Evolutionary conservation across 2,329 filamentous ascomycete species (phyloP), one percentile per base, ranked within the genome.

Genomic region (Aschersonia sp.): DNA sequence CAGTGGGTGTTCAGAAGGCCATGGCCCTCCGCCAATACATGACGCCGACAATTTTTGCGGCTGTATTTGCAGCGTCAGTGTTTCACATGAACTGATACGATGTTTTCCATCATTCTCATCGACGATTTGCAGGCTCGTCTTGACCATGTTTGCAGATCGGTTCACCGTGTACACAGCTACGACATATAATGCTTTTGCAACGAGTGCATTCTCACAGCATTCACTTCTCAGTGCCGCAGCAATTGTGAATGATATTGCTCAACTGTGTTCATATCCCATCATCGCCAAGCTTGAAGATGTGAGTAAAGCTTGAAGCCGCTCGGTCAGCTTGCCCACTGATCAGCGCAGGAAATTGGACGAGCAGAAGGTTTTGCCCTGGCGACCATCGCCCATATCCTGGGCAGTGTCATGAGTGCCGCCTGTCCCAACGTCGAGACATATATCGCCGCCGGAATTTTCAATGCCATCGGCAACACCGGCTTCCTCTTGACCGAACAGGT

Each of bases 271-370:
- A 6, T 77, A 77, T 54, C 73, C 77, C 5, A 72, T 77, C 7
- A 68, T 80, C 60, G 76, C 76, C 31, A 80, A 80, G 56, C 64
- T 79, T 30, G 68, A 77, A 43, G 73, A 80, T 57, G 61, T 53
- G 43, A n/a, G 50, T 51, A 8, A 39, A 12, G 35, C 8, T 39
- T 39, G 9, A 9, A 22, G 22, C 22, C 22, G 22, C 22, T 22
- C 22, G 22, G 22, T 22, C 22, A 4, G 35, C 35, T 37, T 37
- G 35, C 35, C 35, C 3, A 12, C 12, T 37, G 35, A 8, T 37
- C 35, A 37, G 8, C 14, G 1, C 29, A 61, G 59, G 63, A 78
- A 5, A 79, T 75, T 60, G 76, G 75, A 47, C 68, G 76, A 45
- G 70, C 74, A 41, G 69, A 77, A 51, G 74, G 73, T 10, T 74